Base-by-base conservation (phyloP, 768 basidiomycete species). In the Pleurotus giganteus region DNA sequence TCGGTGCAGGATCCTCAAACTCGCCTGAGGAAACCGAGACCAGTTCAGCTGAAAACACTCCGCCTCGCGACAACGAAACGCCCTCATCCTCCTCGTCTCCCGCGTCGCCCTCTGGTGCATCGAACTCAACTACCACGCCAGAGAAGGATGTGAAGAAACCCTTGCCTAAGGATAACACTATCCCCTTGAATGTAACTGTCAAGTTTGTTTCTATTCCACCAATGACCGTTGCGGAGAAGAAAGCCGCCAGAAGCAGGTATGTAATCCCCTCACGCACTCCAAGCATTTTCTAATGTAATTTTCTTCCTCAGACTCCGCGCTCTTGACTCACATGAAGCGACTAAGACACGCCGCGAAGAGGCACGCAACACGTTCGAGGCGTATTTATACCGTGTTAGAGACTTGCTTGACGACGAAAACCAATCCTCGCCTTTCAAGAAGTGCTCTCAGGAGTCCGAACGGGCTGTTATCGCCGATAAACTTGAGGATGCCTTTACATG, bases 341-440 rank as follows among this genome's bases (percentile, higher is more conserved):
- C 85, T 15, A 93, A 91, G 67, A 78, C 76, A 28, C 83, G 84
- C 51, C 85, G 85, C 28, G 95, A 95, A 63, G 97, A 98, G 67
- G 92, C 93, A 2, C 80, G 88, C 27, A 99, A 99, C 70, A 77
- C 81, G 23, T 83, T 99, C 49, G 97, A 99, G 69, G 84, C 88
- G 28, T 97, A 97, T 66, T 71, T 98, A n/a, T 99, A 99, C 74
- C 82, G 87, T 57, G 71, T 97, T 29, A 86, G 91, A 19, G 94
- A 94, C 64, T 76, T 96, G 8, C 74, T 98, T 27, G 79, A 82
- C 27, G 84, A 88, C 34, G 80, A 82, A 9, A 81, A 82, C 60
- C 61, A 71, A 4, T 79, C 84, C 6, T 83, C 86, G 5, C 89
- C 92, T 2, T 91, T 98, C 73, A 84, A 84, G 69, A 88, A 90